Evolutionary conservation across 352 stramenopile species (phyloP).

Genomic region (Pythium pyrilobum): DNA sequence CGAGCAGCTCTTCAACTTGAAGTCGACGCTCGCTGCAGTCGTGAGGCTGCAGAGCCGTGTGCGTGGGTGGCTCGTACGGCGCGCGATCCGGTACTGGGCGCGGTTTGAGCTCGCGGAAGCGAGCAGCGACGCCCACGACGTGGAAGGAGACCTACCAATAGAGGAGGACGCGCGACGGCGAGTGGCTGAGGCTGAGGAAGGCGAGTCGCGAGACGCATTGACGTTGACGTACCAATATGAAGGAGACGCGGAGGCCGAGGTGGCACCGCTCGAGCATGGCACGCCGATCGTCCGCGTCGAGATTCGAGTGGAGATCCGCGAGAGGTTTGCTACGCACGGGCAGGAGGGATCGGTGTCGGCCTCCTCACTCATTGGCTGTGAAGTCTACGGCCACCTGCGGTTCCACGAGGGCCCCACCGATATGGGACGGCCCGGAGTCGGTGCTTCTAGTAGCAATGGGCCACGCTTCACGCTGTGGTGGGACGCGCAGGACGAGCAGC

Average conservation of each 20-base stretch:
- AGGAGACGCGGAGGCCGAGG: neutral
- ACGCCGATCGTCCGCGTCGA: conserved; percentile 3
- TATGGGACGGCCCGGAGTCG: too few relatives aligned
- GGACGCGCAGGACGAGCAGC: conserved; percentile 30
- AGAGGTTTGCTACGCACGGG: neutral
- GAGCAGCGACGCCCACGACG: neutral
- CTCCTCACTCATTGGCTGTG: conserved; percentile 27
- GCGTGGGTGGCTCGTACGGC: conserved; percentile 18
- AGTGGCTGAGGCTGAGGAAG: neutral
- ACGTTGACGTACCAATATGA: neutral
- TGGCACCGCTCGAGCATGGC: neutral
- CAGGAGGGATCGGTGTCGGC: neutral
- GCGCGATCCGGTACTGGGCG: conserved; percentile 6
- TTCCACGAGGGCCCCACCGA: too few relatives aligned
- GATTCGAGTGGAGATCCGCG: conserved; percentile 12
- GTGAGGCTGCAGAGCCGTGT: conserved; percentile 31
- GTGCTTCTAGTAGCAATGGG: neutral
- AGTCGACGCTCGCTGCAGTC: conserved; percentile 21
- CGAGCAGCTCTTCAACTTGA: conserved; percentile 45
- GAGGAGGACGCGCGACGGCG: neutral
- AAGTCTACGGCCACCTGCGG: conserved; percentile 33
- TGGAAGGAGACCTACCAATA: too few relatives aligned
- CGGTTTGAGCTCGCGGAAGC: conserved; percentile 6
- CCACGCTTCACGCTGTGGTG: conserved; percentile 51
- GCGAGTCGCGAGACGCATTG: neutral